Conservation (phyloP, 192 early-diverging fungal species). For the Coemansia asiatica region DNA sequence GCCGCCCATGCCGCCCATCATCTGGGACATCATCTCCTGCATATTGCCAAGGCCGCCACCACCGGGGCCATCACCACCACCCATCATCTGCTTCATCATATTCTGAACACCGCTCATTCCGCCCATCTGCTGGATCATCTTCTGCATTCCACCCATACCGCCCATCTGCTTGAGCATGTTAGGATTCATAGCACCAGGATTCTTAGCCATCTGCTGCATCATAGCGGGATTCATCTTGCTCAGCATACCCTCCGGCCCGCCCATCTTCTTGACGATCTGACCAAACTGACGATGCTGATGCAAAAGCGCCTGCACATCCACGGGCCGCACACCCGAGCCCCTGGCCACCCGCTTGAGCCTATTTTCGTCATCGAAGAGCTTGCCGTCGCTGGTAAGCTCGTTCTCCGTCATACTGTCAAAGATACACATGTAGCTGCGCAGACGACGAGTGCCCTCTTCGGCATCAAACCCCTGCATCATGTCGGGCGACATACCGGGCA, state of each 20-base stretch:
- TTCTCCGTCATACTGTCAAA: conserved; percentile 94
- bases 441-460: conserved; percentile 61
- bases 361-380: conserved; percentile 73
- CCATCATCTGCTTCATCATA: conserved; percentile 71
- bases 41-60: conserved; percentile 67
- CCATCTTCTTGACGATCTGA: conserved; percentile 89
- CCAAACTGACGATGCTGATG: conserved; percentile 75
- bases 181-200: conserved; percentile 63
- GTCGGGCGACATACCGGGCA: conserved; percentile 71
- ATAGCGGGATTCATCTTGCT: conserved; percentile 62
- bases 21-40: conserved; percentile 75
- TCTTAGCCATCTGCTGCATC: conserved; percentile 64
- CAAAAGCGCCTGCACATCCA: conserved; percentile 84
- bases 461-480: conserved; percentile 61
- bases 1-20: conserved; percentile 62
- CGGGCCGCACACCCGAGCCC: conserved; percentile 79
- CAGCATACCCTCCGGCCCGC: conserved; percentile 83
- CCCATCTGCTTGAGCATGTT: conserved; percentile 83
- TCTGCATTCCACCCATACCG: conserved; percentile 56
- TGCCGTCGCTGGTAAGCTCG: conserved; percentile 87
- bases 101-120: conserved; percentile 59
- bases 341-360: conserved; percentile 78
- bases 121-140: conserved; percentile 58
- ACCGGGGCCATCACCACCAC: conserved; percentile 56
- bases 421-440: conserved; percentile 81